Percentiles rank a stretch among this genome's conserved stretches.
Conservation (phyloP, 2,329 filamentous ascomycete genomes). For the Scedosporium apiospermum region DNA sequence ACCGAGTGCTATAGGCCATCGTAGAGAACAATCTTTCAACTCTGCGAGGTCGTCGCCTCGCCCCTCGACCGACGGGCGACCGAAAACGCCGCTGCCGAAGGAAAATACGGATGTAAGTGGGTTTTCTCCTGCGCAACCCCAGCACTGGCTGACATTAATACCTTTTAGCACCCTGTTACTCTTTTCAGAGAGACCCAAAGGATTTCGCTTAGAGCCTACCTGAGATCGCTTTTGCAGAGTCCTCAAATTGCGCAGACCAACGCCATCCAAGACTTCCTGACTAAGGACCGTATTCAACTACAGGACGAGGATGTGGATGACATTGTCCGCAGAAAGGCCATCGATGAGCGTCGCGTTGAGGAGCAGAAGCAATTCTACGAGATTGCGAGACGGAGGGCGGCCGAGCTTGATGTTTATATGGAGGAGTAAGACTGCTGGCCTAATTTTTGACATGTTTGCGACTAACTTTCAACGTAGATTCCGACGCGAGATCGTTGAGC, state of each 20-base stretch:
- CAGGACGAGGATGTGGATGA: constrained; percentile 79
- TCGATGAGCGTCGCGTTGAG: constrained; percentile 81
- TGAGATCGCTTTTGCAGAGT: constrained; percentile 80
- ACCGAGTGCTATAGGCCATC: constrained; percentile 13
- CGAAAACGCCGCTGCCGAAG: neutral
- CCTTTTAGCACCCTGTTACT: constrained; percentile 8
- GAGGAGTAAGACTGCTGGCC: constrained; percentile 55
- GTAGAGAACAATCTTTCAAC: constrained; percentile 13
- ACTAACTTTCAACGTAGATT: constrained; percentile 32
- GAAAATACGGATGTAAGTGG: neutral
- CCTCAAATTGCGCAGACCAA: constrained; percentile 73
- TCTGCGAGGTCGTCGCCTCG: constrained; percentile 10
- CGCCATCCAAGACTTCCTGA: constrained; percentile 78
- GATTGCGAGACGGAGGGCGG: constrained; percentile 80
- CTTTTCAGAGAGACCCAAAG: constrained; percentile 84
- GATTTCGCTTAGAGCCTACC: constrained; percentile 80
- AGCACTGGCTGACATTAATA: neutral
- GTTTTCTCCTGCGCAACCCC: neutral
- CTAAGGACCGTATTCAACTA: constrained; percentile 58
- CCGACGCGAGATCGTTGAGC: constrained; percentile 56
- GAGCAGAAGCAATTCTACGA: constrained; percentile 95
- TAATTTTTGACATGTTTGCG: neutral
- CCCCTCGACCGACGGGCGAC: constrained; percentile 9
- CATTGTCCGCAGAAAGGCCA: constrained; percentile 65
- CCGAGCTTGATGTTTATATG: constrained; percentile 96